Evolutionary conservation across 208 protist species (phyloP).

Genomic region (Trypanosoma cruzi): DNA sequence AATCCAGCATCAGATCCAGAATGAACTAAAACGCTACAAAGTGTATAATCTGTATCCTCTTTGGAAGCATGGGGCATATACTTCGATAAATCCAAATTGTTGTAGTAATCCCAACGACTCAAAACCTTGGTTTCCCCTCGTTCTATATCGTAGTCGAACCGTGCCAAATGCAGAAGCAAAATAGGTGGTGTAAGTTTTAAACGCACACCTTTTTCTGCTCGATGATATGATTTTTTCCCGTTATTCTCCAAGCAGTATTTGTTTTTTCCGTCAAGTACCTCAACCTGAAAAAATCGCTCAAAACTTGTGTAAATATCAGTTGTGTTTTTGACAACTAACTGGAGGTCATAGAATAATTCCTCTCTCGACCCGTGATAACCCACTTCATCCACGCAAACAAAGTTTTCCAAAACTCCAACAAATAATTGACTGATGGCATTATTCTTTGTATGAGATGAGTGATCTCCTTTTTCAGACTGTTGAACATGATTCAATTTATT

Average conservation of each 20-base stretch:
- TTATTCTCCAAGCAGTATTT: constrained; percentile 89
- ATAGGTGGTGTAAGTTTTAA: constrained; percentile 85
- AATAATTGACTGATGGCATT: constrained; percentile 84
- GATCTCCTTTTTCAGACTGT: constrained; percentile 12
- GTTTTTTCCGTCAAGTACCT: constrained; percentile 94
- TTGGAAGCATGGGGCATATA: constrained; percentile 77
- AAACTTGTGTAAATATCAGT: constrained; percentile 88
- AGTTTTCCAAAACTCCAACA: constrained; percentile 76
- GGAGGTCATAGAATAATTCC: constrained; percentile 92
- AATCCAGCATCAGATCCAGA: constrained; percentile 86
- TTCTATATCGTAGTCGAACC: constrained; percentile 91
- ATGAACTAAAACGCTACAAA: constrained; percentile 90
- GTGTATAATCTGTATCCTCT: constrained; percentile 79
- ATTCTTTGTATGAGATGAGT: constrained; percentile 23
- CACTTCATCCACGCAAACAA: constrained; percentile 85
- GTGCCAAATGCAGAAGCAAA: constrained; percentile 88
- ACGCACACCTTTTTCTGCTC: constrained; percentile 86
- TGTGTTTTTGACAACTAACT: constrained; percentile 90
- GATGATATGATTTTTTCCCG: constrained; percentile 78
- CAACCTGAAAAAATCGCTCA: constrained; percentile 86
- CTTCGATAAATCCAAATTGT: constrained; percentile 73
- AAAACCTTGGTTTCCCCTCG: constrained; percentile 88
- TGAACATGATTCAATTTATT: constrained; percentile 55
- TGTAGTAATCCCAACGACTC: constrained; percentile 86
- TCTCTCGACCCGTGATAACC: constrained; percentile 77